These are phyloP conservation scores for Erigeron canadensis DNA, from an alignment of 129 eudicot species.

Conservation along the genomic window DNA sequence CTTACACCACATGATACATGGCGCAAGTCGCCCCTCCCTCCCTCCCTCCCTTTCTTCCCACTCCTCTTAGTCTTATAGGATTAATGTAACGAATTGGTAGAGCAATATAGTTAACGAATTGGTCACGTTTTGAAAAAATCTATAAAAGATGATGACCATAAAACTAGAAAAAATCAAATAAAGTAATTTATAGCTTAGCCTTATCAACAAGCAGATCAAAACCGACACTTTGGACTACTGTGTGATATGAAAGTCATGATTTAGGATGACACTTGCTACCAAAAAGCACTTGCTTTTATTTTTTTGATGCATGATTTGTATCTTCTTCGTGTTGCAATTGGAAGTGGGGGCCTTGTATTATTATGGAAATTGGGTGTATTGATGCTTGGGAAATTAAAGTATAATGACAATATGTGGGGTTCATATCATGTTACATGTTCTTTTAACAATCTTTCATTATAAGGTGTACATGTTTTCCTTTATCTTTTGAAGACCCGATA, in stretches of 20 bases:
- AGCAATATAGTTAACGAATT: too few relatives aligned
- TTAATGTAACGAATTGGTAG: too few relatives aligned
- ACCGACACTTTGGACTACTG: background rate
- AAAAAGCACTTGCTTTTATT: slow-evolving; percentile 25
- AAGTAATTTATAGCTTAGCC: too few relatives aligned
- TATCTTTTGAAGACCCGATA: background rate
- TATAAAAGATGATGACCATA: too few relatives aligned
- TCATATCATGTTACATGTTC: slow-evolving; percentile 28
- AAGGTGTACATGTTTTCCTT: background rate
- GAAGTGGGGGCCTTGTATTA: slow-evolving; percentile 20
- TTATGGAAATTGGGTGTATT: slow-evolving; percentile 20
- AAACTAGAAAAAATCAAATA: too few relatives aligned
- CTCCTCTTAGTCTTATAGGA: too few relatives aligned
- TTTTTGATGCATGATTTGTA: slow-evolving; percentile 25
- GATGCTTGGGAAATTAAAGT: slow-evolving; percentile 14
- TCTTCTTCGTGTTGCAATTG: slow-evolving; percentile 13
- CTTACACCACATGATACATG: too few relatives aligned
- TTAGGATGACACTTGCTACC: slow-evolving; percentile 31
- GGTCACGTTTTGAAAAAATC: too few relatives aligned
- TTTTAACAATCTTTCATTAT: slow-evolving; percentile 5
- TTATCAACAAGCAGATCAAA: background rate
- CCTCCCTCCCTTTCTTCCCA: too few relatives aligned
- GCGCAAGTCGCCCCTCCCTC: too few relatives aligned
- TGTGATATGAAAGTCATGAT: slow-evolving; percentile 23
- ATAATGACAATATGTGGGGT: slow-evolving; percentile 22